Conservation (phyloP, 306 rosid species). For the Cajanus cajan region DNA sequence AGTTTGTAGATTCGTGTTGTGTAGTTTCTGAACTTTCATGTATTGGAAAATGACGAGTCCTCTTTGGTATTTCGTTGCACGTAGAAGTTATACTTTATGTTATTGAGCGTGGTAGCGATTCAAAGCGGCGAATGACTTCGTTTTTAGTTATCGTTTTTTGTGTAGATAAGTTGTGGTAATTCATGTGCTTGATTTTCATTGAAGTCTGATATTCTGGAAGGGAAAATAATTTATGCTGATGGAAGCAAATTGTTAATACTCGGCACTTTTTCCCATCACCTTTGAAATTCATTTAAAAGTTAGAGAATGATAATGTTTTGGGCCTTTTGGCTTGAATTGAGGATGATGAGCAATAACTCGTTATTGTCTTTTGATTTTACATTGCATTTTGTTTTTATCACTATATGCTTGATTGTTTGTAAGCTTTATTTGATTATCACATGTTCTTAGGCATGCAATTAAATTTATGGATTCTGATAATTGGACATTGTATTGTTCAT, state of each 20-base stretch:
- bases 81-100: neutral
- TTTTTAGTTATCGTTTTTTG: neutral
- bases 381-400: neutral
- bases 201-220: neutral
- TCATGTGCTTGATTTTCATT: neutral
- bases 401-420: neutral
- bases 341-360: neutral
- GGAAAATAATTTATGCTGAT: neutral
- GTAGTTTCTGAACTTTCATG: neutral
- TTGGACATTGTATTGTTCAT: neutral
- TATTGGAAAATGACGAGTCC: neutral
- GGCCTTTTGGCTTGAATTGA: neutral
- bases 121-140: neutral
- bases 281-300: neutral
- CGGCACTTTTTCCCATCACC: neutral
- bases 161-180: neutral
- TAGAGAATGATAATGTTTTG: neutral
- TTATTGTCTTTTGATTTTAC: neutral
- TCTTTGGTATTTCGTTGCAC: neutral
- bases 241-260: neutral
- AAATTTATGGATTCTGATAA: neutral
- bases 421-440: neutral
- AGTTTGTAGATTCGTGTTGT: neutral
- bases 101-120: neutral
- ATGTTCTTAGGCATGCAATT: neutral